Evolutionary conservation across 106 monocot species (phyloP).

Genomic region (Vanilla planifolia): DNA sequence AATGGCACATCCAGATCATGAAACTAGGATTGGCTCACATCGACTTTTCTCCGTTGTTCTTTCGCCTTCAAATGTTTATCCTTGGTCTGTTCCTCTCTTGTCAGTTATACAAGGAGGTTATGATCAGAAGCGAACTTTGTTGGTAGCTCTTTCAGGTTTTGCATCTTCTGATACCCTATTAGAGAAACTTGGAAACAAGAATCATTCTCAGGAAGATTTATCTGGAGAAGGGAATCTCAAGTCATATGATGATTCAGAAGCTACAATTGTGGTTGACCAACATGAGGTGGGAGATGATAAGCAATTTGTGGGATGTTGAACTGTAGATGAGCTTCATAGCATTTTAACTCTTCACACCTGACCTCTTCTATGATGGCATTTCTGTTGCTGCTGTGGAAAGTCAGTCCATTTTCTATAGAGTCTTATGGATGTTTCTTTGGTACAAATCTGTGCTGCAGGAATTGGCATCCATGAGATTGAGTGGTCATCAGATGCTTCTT

Average conservation of each 20-base stretch:
- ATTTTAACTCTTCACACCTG: background rate
- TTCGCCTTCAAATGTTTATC: conserved; percentile 37
- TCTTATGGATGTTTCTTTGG: conserved; percentile 1
- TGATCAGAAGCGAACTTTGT: conserved; percentile 27
- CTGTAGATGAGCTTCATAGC: conserved; percentile 4
- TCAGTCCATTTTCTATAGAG: conserved; percentile 19
- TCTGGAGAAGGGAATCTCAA: conserved; percentile 1
- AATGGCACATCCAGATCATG: conserved; percentile 81
- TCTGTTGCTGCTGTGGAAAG: conserved; percentile 18
- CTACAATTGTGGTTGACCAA: conserved; percentile 9
- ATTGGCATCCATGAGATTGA: conserved; percentile 48
- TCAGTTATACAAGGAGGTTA: conserved; percentile 25
- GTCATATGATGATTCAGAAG: conserved; percentile 9
- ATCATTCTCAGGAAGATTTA: conserved; percentile 3
- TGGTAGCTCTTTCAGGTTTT: conserved; percentile 46
- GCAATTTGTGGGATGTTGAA: conserved; percentile 3
- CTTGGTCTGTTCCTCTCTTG: conserved; percentile 43
- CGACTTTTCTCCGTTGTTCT: conserved; percentile 68
- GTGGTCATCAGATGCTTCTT: conserved; percentile 70
- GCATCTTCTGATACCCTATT: conserved; percentile 30
- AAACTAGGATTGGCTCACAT: conserved; percentile 76
- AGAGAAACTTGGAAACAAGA: conserved; percentile 16
- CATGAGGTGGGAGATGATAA: conserved; percentile 9
- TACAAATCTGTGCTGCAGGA: conserved; percentile 31
- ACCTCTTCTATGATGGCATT: conserved; percentile 8